These are phyloP conservation scores for Solanum chiquidenum DNA, from an alignment of 257 asterid genomes.

Conservation along the genomic window DNA sequence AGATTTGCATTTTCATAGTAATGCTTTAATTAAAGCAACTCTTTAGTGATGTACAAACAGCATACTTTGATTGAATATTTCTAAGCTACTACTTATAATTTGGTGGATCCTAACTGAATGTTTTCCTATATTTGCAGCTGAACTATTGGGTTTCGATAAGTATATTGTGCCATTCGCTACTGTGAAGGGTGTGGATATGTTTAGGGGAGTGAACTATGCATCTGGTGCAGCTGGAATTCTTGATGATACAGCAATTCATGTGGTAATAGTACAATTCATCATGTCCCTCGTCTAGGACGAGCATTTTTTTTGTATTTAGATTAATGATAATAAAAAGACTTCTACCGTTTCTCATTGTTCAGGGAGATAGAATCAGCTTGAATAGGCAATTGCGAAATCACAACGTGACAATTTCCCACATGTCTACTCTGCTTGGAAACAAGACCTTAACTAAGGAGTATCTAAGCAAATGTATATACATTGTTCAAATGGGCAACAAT, in stretches of 20 bases:
- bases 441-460: conserved; percentile 11
- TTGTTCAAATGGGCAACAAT: conserved; percentile 38
- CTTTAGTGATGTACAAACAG: not conserved
- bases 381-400: conserved; percentile 10
- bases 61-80: not conserved
- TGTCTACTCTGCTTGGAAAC: conserved; percentile 17
- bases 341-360: not conserved
- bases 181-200: not conserved
- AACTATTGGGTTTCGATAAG: not conserved
- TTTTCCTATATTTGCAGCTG: not conserved
- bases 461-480: conserved; percentile 48
- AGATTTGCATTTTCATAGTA: not conserved
- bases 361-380: conserved; percentile 15
- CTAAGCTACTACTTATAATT: not conserved
- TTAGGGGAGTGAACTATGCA: conserved; percentile 5
- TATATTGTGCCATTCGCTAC: conserved; percentile 2
- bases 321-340: not conserved
- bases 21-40: not conserved
- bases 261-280: not conserved
- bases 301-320: not conserved
- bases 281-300: not conserved
- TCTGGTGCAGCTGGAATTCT: conserved; percentile 11
- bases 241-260: not conserved
- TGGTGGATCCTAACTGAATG: not conserved
- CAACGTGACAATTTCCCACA: not conserved